A percentile compares a stretch with the other conserved stretches of the same genome.
phyloP scores from a whole-genome alignment of 2,329 filamentous ascomycete genomes.

The Fusarium coffeatum region DNA sequence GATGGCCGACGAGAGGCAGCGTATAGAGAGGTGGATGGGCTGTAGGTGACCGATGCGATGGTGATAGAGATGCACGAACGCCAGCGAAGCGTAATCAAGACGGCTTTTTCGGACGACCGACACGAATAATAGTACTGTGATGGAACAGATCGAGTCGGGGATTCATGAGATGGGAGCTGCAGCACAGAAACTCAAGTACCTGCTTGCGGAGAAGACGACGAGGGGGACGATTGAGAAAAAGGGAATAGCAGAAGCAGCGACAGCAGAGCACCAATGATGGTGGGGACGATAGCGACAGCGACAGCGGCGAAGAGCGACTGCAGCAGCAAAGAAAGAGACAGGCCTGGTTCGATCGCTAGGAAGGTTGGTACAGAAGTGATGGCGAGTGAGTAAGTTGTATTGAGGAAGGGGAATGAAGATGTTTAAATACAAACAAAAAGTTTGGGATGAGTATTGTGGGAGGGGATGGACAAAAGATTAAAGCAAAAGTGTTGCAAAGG shows the following conservation, averaged over 20 bases:
- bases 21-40: neutral
- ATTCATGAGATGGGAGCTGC: neutral
- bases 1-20: neutral
- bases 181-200: neutral
- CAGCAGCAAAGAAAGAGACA: neutral
- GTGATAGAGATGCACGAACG: neutral
- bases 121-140: neutral
- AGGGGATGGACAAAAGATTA: neutral
- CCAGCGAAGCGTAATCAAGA: neutral
- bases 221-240: neutral
- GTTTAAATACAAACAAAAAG: neutral
- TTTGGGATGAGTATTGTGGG: neutral
- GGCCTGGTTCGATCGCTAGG: neutral
- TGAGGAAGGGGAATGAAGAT: neutral
- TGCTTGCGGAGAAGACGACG: neutral
- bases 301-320: neutral
- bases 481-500: neutral
- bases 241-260: neutral
- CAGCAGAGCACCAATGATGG: neutral
- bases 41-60: neutral
- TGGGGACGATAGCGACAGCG: neutral
- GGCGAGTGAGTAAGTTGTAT: neutral
- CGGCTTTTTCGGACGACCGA: constrained; percentile 9
- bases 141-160: neutral
- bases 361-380: neutral